Evolutionary conservation across 1,284 basidiomycete species (phyloP), one percentile per base, ranked within the genome.

Genomic region (Cryptococcus wingfieldii): DNA sequence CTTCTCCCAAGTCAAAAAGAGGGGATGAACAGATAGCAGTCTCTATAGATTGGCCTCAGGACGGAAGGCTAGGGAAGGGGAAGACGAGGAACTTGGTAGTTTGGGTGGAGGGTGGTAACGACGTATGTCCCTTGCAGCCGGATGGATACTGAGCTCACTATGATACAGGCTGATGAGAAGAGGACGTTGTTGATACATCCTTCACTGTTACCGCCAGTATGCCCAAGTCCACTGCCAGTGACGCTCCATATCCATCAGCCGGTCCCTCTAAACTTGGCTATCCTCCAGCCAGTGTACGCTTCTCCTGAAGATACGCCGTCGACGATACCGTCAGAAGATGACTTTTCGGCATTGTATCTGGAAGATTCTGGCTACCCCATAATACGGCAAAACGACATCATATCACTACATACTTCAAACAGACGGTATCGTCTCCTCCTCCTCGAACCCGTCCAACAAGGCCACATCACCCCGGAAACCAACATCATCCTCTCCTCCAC

Each of bases 361-460:
- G 46, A 51, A 16, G 3, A 13, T 18, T 6, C n/a, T 7, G 38
- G 44, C 23, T 46, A 47, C 14, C 60, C 52, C n/a, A 64, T 69
- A n/a, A 50, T 70, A 13, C 59, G 66, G 4, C 54, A 67, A 55
- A 63, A 61, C 43, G 49, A 38, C 5, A 63, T 50, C 43, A 46
- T 37, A 51, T 55, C 31, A 28, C 34, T 38, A 27, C 19, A 43
- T 16, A 18, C 7, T n/a, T 13, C 34, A 38, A 47, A n/a, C 2
- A 28, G 38, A 48, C 50, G 49, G 27, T 57, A 68, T 60, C 66
- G 66, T 23, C 67, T 80, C 25, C 71, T 79, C 10, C 71, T 80
- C 68, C 64, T 72, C 4, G 83, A 88, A 58, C 90, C 90, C 1
- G 85, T 86, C 25, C 74, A 82, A 19, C 88, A 91, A 77, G 91